phyloP scores from a whole-genome alignment of 140 eudicot species.

The Senecio squalidus region DNA sequence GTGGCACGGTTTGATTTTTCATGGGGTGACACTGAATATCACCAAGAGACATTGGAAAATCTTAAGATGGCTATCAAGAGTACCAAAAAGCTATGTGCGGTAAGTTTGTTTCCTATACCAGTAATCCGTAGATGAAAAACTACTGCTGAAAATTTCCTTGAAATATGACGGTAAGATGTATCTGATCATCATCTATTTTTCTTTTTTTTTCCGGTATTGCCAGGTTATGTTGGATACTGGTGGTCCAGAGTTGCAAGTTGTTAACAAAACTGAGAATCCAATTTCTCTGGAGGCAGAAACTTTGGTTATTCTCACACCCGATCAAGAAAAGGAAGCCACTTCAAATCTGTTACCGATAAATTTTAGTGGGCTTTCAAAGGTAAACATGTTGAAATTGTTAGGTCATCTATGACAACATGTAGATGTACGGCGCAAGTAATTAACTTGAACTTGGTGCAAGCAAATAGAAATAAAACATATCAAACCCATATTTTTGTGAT shows the following conservation, averaged over 20 bases:
- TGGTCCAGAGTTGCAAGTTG: conserved; percentile 64
- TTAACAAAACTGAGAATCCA: conserved; percentile 45
- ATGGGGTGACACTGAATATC: conserved; percentile 61
- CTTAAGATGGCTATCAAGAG: conserved; percentile 61
- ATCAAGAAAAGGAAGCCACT: conserved; percentile 64
- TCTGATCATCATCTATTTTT: background rate
- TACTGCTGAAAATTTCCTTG: background rate
- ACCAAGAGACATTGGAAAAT: conserved; percentile 76
- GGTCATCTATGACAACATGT: background rate
- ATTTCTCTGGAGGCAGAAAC: conserved; percentile 50
- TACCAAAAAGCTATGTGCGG: conserved; percentile 68
- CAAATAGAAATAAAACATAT: too few relatives aligned
- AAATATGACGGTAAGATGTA: background rate
- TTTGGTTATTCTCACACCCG: conserved; percentile 54
- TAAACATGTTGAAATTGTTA: conserved; percentile 10
- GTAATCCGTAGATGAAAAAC: background rate
- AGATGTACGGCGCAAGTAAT: too few relatives aligned
- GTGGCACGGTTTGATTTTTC: conserved; percentile 85
- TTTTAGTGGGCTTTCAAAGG: conserved; percentile 73
- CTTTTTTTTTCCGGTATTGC: too few relatives aligned
- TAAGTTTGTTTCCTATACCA: conserved; percentile 29
- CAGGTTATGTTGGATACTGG: conserved; percentile 60
- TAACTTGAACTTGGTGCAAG: too few relatives aligned
- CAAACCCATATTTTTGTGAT: too few relatives aligned
- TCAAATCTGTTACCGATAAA: conserved; percentile 68